Base-by-base conservation (phyloP, 371 early-diverging fungal genomes). In the Blakeslea trispora region DNA sequence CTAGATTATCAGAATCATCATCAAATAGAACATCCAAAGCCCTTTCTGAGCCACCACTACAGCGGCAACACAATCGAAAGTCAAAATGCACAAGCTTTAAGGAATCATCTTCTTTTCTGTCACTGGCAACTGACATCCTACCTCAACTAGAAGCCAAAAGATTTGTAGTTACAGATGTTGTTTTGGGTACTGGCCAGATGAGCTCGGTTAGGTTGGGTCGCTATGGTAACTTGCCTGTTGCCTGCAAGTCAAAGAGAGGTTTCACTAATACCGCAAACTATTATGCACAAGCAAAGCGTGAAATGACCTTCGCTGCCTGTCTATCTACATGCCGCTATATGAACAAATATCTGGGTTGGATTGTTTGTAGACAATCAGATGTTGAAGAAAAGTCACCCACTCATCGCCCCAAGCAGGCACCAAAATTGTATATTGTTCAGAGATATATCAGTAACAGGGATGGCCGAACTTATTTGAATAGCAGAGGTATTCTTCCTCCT, bases 151-250 rank as follows among this genome's bases (percentile, higher is more conserved):
- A 56, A 18, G n/a, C 42, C 3, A 28, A 32, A 5, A 19, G 49
- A 4, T 17, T 61, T 7, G 13, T 37, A 0, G 31, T 63, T 11
- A 48, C 45, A 11, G 53, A 61, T 1, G 17, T 31, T 1, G 21
- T 61, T 0, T 21, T 74, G 1, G 75, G 75, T 0, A 71, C 69
- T 47, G 75, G 75, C 0, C 62, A 71, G 19, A 51, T 50, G 0
- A 69, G 71, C 7, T 42, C 50, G 6, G 75, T 74, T 0, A 24
- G 50, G 15, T 13, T 62, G 5, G 75, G 60, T 0, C 45, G 28
- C 1, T 71, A 71, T 35, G 32, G 22, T 3, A 54, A 55, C 5
- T 8, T 71, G 0, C 44, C 13, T 3, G 66, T 74, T 1, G 75
- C 75, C 1, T 71, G 71, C 37, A 74, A 74, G 40, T 43, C 32